Base-by-base conservation (phyloP, 2,329 filamentous ascomycete genomes). In the Colletotrichum filicis region DNA sequence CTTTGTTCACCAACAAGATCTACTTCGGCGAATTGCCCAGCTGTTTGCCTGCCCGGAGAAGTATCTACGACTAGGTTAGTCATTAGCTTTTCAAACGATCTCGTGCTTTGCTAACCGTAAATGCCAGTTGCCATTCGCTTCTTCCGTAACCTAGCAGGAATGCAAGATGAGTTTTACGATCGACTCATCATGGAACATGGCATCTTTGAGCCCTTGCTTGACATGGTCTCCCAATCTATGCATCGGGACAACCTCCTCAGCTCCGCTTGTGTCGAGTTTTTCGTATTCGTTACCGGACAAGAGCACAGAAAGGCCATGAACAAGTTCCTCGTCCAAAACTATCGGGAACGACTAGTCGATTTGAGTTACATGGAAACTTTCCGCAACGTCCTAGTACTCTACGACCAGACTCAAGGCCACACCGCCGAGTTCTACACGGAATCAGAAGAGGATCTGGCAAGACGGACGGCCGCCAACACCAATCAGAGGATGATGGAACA, bases 241-340 rank as follows among this genome's bases (percentile, higher is more conserved):
- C 94, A 95, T 1, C 91, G 95, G 55, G 96, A 99, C 82, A 98
- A 98, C 77, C 87, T 99, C 3, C 88, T 98, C 37, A 97, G 97
- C 81, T 98, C 96, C 0, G 96, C 95, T 9, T 98, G 95, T 77
- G 87, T 98, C 11, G 97, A 99, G 79, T 90, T 99, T 56, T 98
- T 99, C 76, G 95, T 97, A 78, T 95, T 93, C 79, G 94, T 98
- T 78, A 95, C 92, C 80, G 42, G 42, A 5, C 92, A 92, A 79
- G 94, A 97, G 78, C 92, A 92, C 68, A 88, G 95, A 78, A 97
- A 95, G 81, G 91, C 93, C 16, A 86, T 98, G 59, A 92, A 97
- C 69, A 91, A 92, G 75, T 94, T 98, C 79, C 85, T 98, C 26
- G 94, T 97, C 12, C 93, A 95, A 76, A 94, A 93, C 65, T 95